Base-by-base conservation (phyloP, 495 filamentous ascomycete species). In the Lindgomyces ingoldianus region DNA sequence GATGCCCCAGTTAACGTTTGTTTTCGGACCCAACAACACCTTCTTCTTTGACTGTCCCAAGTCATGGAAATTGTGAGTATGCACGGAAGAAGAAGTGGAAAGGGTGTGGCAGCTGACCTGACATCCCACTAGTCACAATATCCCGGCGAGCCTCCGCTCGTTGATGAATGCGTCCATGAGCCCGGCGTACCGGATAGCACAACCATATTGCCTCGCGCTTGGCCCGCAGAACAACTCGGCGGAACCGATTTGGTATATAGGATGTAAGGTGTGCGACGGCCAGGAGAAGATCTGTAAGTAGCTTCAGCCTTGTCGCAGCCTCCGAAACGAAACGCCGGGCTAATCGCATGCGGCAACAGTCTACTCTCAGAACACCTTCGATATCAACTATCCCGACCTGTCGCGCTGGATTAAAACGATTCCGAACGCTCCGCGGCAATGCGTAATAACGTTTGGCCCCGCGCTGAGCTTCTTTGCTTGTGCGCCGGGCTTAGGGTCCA, bases 21-120 rank as follows among this genome's bases (percentile, higher is more conserved):
- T 70, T 36, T 70, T 70, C 27, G 68, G 68, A 1, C 68, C 68
- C 9, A 66, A 70, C 47, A 70, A 70, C 21, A 70, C 57, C 19
- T 70, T 70, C 44, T 70, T 70, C 68, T 70, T 70, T 53, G 68
- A 70, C 63, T 67, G 60, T 44, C 68, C 68, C 9, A 66, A 70
- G 56, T 66, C 68, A 70, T 70, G 68, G 68, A 70, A 70, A 30
- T 67, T 67, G 68, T 70, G 45, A 62, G 68, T 45, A 12, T 10
- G 4, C 16, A 1, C n/a, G 46, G 19, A 27, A 12, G 4, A 4
- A 2, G 27, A 18, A 22, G 30, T 6, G 24, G 14, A 24, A 22
- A 30, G 24, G 8, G 21, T 25, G 1, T 25, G 47, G 19, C 25
- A 47, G 36, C 9, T 4, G 22, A 16, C 25, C 14, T 8, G 48